Percentiles rank a stretch among this genome's conserved stretches.
phyloP scores from a whole-genome alignment of 192 early-diverging fungal genomes.

The Umbelopsis ramanniana region DNA sequence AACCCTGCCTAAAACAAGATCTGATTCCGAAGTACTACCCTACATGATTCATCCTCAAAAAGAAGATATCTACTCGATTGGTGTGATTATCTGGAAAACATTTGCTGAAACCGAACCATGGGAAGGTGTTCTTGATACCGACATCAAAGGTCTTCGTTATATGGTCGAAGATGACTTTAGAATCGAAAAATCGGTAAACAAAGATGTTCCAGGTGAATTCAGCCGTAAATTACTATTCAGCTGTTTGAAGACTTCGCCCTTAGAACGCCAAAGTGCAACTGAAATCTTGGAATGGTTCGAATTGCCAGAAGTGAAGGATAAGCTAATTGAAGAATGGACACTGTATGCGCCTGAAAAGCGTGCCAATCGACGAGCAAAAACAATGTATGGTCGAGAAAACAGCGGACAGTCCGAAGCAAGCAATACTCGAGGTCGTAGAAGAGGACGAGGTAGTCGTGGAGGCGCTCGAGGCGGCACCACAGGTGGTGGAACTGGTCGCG shows the following conservation, averaged over 20 bases:
- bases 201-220: slow-evolving; percentile 44
- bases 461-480: neutral
- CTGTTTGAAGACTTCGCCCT: slow-evolving; percentile 49
- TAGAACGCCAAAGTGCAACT: slow-evolving; percentile 46
- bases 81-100: slow-evolving; percentile 62
- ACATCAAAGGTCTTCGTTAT: slow-evolving; percentile 56
- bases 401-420: slow-evolving; percentile 13
- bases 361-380: slow-evolving; percentile 25
- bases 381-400: slow-evolving; percentile 38
- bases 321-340: slow-evolving; percentile 56
- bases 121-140: slow-evolving; percentile 62
- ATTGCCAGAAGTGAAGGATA: slow-evolving; percentile 41
- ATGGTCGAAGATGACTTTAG: slow-evolving; percentile 51
- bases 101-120: slow-evolving; percentile 65
- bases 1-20: slow-evolving; percentile 54
- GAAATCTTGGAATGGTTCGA: slow-evolving; percentile 54
- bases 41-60: slow-evolving; percentile 52
- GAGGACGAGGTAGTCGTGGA: slow-evolving; percentile 17
- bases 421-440: neutral
- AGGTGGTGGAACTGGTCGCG: neutral
- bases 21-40: slow-evolving; percentile 47
- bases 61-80: slow-evolving; percentile 62
- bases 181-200: slow-evolving; percentile 54
- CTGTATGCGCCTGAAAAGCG: slow-evolving; percentile 41
- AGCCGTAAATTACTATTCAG: slow-evolving; percentile 49